Evolutionary conservation across 1,139 yeast genomes (phyloP).

Genomic region (Suhomyces atakaporum): DNA sequence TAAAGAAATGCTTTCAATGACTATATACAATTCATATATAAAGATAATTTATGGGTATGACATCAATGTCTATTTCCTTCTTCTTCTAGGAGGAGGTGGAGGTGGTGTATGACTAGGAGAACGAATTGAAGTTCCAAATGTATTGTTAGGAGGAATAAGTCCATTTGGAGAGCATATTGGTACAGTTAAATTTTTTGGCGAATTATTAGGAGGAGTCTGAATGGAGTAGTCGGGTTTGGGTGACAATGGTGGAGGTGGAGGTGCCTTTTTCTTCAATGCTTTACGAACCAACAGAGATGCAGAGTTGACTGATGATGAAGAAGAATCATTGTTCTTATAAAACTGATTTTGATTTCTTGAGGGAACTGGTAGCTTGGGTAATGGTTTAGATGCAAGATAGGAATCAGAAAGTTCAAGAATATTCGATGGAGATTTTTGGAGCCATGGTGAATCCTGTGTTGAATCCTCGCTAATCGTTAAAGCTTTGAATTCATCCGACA

Average conservation of each 20-base stretch:
- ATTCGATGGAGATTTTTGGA: slow-evolving; percentile 4
- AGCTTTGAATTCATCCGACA: slow-evolving; percentile 8
- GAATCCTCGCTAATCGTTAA: slow-evolving; percentile 4
- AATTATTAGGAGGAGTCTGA: slow-evolving; percentile 1
- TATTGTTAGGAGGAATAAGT: no score
- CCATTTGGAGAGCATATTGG: slow-evolving; percentile 5
- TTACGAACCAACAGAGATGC: slow-evolving; percentile 28
- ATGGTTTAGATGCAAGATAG: slow-evolving; percentile 26
- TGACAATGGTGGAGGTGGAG: slow-evolving; percentile 42
- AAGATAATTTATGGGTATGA: no score
- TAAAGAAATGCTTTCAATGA: no score
- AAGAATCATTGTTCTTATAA: slow-evolving; percentile 12
- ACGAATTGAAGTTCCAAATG: no score
- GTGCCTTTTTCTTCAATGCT: slow-evolving; percentile 39
- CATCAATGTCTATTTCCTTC: slow-evolving; percentile 12
- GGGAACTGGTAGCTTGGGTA: slow-evolving; percentile 17
- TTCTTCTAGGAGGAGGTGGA: slow-evolving; percentile 23
- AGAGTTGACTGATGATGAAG: slow-evolving; percentile 22
- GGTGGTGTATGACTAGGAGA: slow-evolving; percentile 10
- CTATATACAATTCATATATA: no score
- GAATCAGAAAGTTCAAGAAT: slow-evolving; percentile 40
- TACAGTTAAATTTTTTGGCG: slow-evolving; percentile 5
- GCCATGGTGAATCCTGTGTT: slow-evolving; percentile 3
- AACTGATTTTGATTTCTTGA: slow-evolving; percentile 8
- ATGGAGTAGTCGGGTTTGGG: no score